Evolutionary conservation across 768 basidiomycete genomes (phyloP).

Genomic region (Phanerochaete sordida): DNA sequence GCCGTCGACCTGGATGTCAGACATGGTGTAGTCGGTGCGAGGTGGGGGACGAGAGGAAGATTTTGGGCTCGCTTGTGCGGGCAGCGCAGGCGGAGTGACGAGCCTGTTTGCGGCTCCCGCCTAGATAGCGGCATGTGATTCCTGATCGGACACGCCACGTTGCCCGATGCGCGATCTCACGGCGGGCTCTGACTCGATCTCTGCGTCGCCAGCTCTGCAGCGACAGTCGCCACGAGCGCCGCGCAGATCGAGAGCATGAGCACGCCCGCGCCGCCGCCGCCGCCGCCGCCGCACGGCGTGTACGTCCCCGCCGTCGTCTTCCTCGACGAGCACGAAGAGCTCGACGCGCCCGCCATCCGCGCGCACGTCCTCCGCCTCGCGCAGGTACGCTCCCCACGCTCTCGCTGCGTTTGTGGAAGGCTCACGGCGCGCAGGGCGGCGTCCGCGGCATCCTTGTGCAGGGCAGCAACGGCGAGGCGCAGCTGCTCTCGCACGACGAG

Average conservation of each 20-base stretch:
- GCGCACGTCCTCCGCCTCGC: conserved; percentile 74
- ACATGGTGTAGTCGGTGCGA: conserved; percentile 39
- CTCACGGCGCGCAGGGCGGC: conserved; percentile 49
- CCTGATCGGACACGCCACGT: neutral
- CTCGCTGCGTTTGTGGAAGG: neutral
- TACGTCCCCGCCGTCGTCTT: conserved; percentile 81
- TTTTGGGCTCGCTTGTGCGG: neutral
- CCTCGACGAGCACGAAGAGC: conserved; percentile 63
- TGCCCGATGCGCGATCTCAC: neutral
- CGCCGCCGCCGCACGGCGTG: conserved; percentile 48
- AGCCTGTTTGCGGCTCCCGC: neutral
- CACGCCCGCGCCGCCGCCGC: conserved; percentile 35
- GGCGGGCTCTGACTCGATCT: neutral
- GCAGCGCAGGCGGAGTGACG: neutral
- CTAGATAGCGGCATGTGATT: neutral
- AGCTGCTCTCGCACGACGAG: conserved; percentile 71
- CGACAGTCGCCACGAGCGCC: neutral
- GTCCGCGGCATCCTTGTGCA: conserved; percentile 72
- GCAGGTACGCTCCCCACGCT: conserved; percentile 40
- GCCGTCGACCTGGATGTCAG: conserved; percentile 68
- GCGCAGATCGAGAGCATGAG: neutral
- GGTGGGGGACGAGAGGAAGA: neutral
- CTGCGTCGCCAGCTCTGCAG: neutral
- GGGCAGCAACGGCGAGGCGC: conserved; percentile 75
- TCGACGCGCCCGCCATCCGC: conserved; percentile 64